Conservation (phyloP, 1,284 basidiomycete genomes). For the Ustilago sp. region DNA sequence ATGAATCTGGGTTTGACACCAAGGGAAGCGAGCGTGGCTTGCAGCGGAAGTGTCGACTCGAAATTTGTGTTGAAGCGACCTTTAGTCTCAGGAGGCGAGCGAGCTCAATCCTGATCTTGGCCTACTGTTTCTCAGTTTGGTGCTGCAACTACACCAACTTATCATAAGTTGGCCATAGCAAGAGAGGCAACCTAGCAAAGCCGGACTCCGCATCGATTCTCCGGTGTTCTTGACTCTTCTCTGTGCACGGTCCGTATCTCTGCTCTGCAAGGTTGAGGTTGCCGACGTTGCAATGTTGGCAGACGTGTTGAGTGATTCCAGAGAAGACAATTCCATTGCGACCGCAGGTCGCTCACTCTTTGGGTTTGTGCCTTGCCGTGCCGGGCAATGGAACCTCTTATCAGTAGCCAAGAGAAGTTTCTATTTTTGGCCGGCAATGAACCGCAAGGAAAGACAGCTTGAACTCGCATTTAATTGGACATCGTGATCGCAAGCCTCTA, state of each 20-base stretch:
- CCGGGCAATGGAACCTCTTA: neutral
- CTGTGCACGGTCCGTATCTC: no score
- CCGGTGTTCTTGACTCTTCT: neutral
- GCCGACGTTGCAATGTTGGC: no score
- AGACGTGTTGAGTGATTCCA: no score
- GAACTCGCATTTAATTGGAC: neutral
- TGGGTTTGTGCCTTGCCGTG: no score
- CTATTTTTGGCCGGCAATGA: neutral
- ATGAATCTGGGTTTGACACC: neutral
- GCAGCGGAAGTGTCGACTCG: constrained; percentile 25
- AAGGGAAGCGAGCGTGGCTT: constrained; percentile 16
- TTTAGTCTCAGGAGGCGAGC: neutral
- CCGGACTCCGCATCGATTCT: neutral
- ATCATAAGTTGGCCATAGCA: neutral
- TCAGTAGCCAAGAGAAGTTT: neutral
- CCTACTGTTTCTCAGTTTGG: neutral
- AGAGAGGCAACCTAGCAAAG: neutral
- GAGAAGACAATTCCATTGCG: no score
- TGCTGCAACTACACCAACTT: neutral
- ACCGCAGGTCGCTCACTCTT: no score
- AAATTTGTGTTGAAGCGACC: neutral
- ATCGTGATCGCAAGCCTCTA: neutral
- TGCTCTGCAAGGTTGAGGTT: no score
- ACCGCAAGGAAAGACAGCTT: neutral
- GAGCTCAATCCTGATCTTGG: neutral